Conservation (phyloP, 225 moss, liverwort and hornwort genomes). For the Physcomitrium patens region DNA sequence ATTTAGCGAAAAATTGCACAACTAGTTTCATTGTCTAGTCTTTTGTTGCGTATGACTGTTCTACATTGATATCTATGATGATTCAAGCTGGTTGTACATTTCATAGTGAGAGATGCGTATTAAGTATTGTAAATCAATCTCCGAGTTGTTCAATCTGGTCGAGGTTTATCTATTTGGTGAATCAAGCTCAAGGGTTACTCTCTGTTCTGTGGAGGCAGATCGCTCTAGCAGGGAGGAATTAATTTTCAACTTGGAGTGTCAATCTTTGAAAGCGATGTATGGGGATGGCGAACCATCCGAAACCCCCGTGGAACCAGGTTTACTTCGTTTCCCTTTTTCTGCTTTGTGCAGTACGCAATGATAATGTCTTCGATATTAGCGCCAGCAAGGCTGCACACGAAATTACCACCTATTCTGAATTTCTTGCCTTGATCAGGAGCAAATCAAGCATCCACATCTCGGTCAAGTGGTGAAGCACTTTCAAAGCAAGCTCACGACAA, state of each 20-base stretch:
- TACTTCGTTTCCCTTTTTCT: slow-evolving; percentile 11
- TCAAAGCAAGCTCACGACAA: slow-evolving; percentile 49
- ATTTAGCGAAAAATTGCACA: slow-evolving; percentile 1
- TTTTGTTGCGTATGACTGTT: slow-evolving; percentile 16
- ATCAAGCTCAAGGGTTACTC: neutral
- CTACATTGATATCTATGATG: neutral
- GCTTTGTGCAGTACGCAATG: neutral
- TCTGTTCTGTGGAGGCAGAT: slow-evolving; percentile 26
- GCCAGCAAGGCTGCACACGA: neutral
- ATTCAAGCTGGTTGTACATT: neutral
- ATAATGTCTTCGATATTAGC: slow-evolving; percentile 2
- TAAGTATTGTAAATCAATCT: neutral
- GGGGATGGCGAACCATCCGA: slow-evolving; percentile 46
- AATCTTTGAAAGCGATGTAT: slow-evolving; percentile 39
- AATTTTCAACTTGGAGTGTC: neutral
- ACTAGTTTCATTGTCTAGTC: slow-evolving; percentile 16
- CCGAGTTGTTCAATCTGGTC: neutral
- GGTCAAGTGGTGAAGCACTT: slow-evolving; percentile 46
- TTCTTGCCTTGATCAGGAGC: slow-evolving; percentile 30
- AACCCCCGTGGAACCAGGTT: slow-evolving; percentile 52
- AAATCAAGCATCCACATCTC: slow-evolving; percentile 49
- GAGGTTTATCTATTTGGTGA: slow-evolving; percentile 21
- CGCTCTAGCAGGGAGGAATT: slow-evolving; percentile 21
- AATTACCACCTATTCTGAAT: neutral
- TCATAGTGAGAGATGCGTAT: too few relatives aligned